Evolutionary conservation across 345 rosid species (phyloP), one percentile per base, ranked within the genome.

Genomic region (Hypericum perforatum): DNA sequence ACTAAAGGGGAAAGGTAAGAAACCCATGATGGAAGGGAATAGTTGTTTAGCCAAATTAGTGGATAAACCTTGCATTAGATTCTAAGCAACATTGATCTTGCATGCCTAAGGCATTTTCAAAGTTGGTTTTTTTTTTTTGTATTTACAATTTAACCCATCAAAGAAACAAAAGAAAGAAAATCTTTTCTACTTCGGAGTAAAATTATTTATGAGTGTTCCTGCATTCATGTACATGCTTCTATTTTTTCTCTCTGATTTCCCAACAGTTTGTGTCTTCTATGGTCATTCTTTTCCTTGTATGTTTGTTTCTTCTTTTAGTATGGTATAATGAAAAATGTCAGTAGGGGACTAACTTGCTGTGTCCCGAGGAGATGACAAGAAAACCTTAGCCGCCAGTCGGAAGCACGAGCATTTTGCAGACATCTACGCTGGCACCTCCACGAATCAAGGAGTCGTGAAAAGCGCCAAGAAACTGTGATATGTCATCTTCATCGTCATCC

Each of bases 401-500:
- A 74, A 42, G 89, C 78, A 63, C 88, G 96, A 54, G 86, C 85
- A 49, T 56, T 79, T 48, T 75, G 80, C 50, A 92, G 65, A 60
- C 75, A 68, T 81, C 94, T 8, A 83, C 89, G 62, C 81, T 71
- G 13, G 66, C 63, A 6, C 90, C 90, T 69, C 80, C 96, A 51
- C 64, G 84, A 62, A 92, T 77, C 60, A 88, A 53, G 1, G 57
- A 67, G 49, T 92, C 85, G 13, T 92, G 88, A 38, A 92, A 55
- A 41, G 73, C 75, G 49, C 89, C 77, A 22, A 85, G 67, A 61
- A 92, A 88, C 66, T 73, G 78, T 1, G 95, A 82, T 13, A 92
- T 51, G 39, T 85, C 84, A 37, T 78, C 88, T 60, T 88, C 95
- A 10, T 83, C 84, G 0, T 81, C 83, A 52, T 92, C 91, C 94